Conservation (phyloP, 2,329 filamentous ascomycete species). For the Hypoxylon sp. region DNA sequence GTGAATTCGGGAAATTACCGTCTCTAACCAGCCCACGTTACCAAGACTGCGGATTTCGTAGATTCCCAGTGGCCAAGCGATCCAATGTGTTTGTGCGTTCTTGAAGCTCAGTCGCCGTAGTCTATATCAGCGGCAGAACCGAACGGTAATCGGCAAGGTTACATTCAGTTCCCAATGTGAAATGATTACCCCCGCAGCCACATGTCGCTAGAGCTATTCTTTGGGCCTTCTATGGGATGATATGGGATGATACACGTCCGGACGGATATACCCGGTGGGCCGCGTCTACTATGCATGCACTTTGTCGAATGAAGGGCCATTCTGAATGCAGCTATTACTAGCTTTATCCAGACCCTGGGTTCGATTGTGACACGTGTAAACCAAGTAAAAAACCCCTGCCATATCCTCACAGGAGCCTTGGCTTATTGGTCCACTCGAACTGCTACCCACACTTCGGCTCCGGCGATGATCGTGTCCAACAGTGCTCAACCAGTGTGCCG, state of each 20-base stretch:
- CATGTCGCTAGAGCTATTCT: conserved; percentile 11
- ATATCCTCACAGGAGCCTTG: not conserved
- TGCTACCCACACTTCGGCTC: conserved; percentile 35
- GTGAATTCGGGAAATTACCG: conserved; percentile 10
- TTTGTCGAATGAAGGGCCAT: conserved; percentile 21
- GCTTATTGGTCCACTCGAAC: conserved; percentile 28
- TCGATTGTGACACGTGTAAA: conserved; percentile 32
- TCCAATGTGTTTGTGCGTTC: conserved; percentile 1
- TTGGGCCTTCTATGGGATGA: conserved; percentile 14
- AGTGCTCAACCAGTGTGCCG: conserved; percentile 33
- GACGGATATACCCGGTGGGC: conserved; percentile 27
- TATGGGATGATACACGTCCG: conserved; percentile 23
- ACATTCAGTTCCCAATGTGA: conserved; percentile 2
- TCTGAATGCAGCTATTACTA: conserved; percentile 29
- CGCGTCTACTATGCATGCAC: conserved; percentile 10
- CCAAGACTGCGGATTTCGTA: conserved; percentile 21
- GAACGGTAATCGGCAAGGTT: conserved; percentile 15
- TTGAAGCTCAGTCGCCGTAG: conserved; percentile 11
- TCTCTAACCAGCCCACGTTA: conserved; percentile 17
- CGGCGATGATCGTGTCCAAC: conserved; percentile 36
- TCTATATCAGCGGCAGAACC: conserved; percentile 4
- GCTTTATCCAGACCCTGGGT: conserved; percentile 32
- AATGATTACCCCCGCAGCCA: conserved; percentile 25
- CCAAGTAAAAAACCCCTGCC: conserved; percentile 14
- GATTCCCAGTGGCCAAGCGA: not conserved